Evolutionary conservation across 306 rosid species (phyloP), one percentile per base, ranked within the genome.

Genomic region (Corylus heterophylla): DNA sequence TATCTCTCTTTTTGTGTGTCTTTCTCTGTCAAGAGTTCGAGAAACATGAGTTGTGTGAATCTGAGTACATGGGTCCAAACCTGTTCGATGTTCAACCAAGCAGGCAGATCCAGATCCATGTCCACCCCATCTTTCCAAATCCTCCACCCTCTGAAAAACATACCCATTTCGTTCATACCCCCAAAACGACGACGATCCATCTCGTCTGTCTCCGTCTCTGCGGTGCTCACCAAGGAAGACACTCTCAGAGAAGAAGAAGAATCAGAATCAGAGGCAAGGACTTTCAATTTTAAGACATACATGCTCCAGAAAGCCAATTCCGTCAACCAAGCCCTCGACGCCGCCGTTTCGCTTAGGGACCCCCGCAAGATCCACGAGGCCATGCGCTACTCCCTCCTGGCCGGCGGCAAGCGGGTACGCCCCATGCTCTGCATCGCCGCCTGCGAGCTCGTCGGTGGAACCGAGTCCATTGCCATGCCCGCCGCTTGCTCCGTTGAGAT

Each of bases 401-500:
- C 96, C 37, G 91, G 96, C 8, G 97, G 97, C 17, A 93, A 93
- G 75, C 45, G 94, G 2, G 89, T 93, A 48, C 87, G 96, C 0
- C 97, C 97, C 0, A n/a, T 90, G 2, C 89, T 93, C 58, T 91
- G 96, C 42, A 67, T 93, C 48, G 90, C 92, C 16, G 91, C 97
- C 4, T 93, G 96, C 51, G 90, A 88, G 69, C 87, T 93, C 44
- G 91, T 93, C 17, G 96, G 91, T 3, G 96, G 97, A 2, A 3
- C 7, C 0, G 87, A 83, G 20, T 52, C 80, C 7, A 74, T 75
- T 3, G 89, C 96, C 22, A 81, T 93, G 82, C 87, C 97, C 1
- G 83, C 97, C 0, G 92, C 97, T 2, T 89, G 93, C 59, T 93
- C 96, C 18, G 78, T 92, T 8, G 97, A 92, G 86, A 92, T 92